These are phyloP conservation scores for Pisolithus sp. DNA, from an alignment of 768 basidiomycete species.

Conservation along the genomic window DNA sequence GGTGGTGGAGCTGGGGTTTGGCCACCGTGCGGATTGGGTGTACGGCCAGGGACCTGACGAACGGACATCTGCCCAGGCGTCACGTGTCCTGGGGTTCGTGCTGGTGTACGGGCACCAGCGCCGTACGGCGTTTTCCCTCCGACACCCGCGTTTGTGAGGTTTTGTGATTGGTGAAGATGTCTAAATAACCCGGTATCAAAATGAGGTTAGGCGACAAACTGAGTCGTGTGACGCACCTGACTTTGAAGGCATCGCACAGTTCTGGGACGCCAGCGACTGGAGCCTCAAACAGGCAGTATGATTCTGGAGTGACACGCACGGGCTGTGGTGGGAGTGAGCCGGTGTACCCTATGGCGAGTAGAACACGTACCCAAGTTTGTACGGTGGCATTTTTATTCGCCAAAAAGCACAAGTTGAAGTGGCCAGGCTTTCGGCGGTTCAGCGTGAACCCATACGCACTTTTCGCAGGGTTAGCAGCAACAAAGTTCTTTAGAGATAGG, in stretches of 20 bases:
- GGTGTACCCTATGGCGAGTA: not conserved
- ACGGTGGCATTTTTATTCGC: conserved; percentile 87
- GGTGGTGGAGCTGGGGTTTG: conserved; percentile 33
- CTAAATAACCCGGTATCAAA: conserved; percentile 29
- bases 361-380: conserved; percentile 70
- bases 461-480: conserved; percentile 88
- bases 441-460: conserved; percentile 95
- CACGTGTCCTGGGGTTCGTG: conserved; percentile 61
- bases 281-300: conserved; percentile 86
- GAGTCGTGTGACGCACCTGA: conserved; percentile 42
- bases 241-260: conserved; percentile 96
- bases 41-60: conserved; percentile 58
- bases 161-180: conserved; percentile 75
- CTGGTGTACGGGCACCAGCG: conserved; percentile 71
- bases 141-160: conserved; percentile 41
- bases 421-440: conserved; percentile 85
- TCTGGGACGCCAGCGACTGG: conserved; percentile 88
- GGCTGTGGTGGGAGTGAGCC: conserved; percentile 41
- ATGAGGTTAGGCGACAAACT: not conserved
- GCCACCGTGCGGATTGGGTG: conserved; percentile 72
- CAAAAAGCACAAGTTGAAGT: conserved; percentile 89
- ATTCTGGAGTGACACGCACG: conserved; percentile 80
- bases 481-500: conserved; percentile 79
- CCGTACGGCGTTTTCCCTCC: conserved; percentile 80
- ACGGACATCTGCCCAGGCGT: conserved; percentile 79